These are phyloP conservation scores for Daldinia eschscholtzii DNA, from an alignment of 2,329 filamentous ascomycete genomes.

Conservation along the genomic window DNA sequence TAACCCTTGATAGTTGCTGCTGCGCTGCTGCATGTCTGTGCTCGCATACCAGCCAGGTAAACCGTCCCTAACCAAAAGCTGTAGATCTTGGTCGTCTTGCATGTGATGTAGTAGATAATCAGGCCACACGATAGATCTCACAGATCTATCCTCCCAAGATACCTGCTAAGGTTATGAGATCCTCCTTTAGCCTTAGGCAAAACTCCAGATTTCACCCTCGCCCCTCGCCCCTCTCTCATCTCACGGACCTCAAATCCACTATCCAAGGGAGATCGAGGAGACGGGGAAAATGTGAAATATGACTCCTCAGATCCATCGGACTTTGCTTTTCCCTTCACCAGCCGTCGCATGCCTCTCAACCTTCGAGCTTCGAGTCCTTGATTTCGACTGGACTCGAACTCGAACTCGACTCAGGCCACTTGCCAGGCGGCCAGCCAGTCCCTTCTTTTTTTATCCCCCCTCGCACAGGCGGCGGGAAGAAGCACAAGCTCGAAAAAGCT, in stretches of 20 bases:
- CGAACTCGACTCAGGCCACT: slow-evolving; percentile 5
- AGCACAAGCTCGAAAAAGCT: slow-evolving; percentile 21
- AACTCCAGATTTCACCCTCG: background rate
- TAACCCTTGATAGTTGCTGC: background rate
- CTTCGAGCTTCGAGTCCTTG: background rate
- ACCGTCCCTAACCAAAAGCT: background rate
- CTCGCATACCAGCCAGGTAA: slow-evolving; percentile 3
- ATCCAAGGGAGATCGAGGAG: background rate
- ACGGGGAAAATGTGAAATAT: slow-evolving; percentile 4
- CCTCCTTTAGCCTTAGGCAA: background rate
- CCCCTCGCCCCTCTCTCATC: background rate
- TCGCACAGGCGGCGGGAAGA: slow-evolving; percentile 6
- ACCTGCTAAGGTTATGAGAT: background rate
- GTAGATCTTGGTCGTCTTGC: background rate
- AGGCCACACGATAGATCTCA: slow-evolving; percentile 30
- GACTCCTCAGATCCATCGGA: slow-evolving; percentile 16
- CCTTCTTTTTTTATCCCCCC: no score
- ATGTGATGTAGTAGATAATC: slow-evolving; percentile 35
- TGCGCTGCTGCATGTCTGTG: background rate
- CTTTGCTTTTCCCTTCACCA: background rate
- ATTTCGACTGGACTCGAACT: background rate
- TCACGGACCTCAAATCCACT: background rate
- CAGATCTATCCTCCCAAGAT: slow-evolving; percentile 24
- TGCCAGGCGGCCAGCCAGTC: slow-evolving; percentile 15
- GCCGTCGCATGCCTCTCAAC: slow-evolving; percentile 15